These are phyloP conservation scores for Myxozyma vanderwaltii DNA, from an alignment of 805 yeast species.

Conservation along the genomic window DNA sequence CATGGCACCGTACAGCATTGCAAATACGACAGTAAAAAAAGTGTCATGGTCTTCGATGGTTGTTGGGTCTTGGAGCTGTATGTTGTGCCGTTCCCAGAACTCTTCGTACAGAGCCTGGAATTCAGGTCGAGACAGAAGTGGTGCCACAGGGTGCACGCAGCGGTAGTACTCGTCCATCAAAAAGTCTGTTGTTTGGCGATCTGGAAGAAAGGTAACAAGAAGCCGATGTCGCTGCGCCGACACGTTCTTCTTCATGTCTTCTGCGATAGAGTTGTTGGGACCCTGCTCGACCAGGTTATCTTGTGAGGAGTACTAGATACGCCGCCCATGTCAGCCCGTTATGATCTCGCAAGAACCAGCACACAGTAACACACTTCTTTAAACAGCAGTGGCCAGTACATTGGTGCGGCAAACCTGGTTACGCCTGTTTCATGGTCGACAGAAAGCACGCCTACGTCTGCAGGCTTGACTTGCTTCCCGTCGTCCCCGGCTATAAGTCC, in stretches of 20 bases:
- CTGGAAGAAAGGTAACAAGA: neutral
- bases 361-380: slow-evolving; percentile 1
- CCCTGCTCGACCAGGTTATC: neutral
- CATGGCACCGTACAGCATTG: slow-evolving; percentile 10
- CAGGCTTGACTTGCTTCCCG: neutral
- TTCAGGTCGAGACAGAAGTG: neutral
- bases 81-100: neutral
- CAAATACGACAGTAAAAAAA: slow-evolving; percentile 7
- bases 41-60: neutral
- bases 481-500: neutral
- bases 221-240: slow-evolving; percentile 1
- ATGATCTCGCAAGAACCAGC: no score
- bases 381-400: slow-evolving; percentile 8
- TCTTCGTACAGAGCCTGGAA: neutral
- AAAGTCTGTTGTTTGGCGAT: slow-evolving; percentile 1
- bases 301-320: neutral
- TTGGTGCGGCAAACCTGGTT: slow-evolving; percentile 3
- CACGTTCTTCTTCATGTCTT: neutral
- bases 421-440: slow-evolving; percentile 10
- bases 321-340: no score
- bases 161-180: slow-evolving; percentile 4
- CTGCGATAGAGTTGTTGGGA: neutral
- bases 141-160: slow-evolving; percentile 2
- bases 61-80: neutral
- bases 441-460: neutral